Base-by-base conservation (phyloP, 1,139 yeast genomes). In the Chernovozyma sophiae-reginae region DNA sequence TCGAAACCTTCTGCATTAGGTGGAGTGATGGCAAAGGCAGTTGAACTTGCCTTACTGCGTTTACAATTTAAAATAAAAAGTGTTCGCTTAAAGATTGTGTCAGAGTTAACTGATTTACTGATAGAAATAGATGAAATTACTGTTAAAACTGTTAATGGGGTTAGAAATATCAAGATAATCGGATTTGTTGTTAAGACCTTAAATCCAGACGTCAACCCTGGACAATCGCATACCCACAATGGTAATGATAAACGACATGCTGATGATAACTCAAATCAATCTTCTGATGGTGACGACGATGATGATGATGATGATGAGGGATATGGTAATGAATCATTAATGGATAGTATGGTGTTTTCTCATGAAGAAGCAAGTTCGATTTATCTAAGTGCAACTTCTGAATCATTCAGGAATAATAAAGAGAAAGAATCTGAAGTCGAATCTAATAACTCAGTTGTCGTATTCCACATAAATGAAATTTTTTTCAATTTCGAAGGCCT, bases 311-410 rank as follows among this genome's bases (percentile, higher is more conserved):
- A 55, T 34, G 63, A 61, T 26, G 55, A 56, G 18, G 66, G 54
- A 4, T 66, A 68, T 28, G 66, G 64, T 1, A 65, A 68, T 7
- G 65, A 60, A 28, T 68, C 74, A 0, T 50, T 85, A 40, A 62
- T 75, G 61, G 76, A 77, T 34, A 81, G 89, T 48, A 72, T 79
- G 62, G 67, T 79, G 28, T 81, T 81, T 48, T 79, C 92, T 0
- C 83, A 77, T 37, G 80, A 75, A 36, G 84, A 82, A 43, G 83
- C 85, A 2, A 74, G 79, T 33, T 81, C 94, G 2, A 72, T 87
- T 24, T 87, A 86, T 53, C 79, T 86, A 90, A 86, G 95, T 58
- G 95, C 96, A 1, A 66, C 79, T 2, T 79, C 82, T 0, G 65
- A 61, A 41, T 49, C 69, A 3, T 61, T 66, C 46, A 57, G 39